Percentiles rank a stretch among this genome's conserved stretches.
These are phyloP conservation scores for Aspergillus cejpii DNA, from an alignment of 2,329 filamentous ascomycete genomes.

Conservation along the genomic window DNA sequence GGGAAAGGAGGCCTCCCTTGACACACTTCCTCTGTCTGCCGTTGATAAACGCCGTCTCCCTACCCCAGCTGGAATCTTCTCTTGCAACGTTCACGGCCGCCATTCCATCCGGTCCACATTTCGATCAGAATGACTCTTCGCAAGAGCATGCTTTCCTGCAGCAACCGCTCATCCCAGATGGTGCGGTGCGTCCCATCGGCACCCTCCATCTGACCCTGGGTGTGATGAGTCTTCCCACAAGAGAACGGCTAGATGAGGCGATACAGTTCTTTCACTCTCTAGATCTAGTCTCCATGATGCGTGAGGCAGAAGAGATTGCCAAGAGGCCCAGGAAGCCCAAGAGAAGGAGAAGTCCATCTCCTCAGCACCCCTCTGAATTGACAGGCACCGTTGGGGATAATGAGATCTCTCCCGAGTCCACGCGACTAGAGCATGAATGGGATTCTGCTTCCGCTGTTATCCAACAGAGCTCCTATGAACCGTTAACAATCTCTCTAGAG, in stretches of 20 bases:
- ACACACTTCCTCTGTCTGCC: slow-evolving; percentile 49
- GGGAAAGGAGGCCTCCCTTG: slow-evolving; percentile 28
- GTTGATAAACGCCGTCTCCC: slow-evolving; percentile 56
- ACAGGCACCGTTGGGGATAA: not conserved
- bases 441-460: not conserved
- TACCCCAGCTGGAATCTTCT: slow-evolving; percentile 58
- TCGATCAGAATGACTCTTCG: slow-evolving; percentile 7
- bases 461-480: slow-evolving; percentile 9
- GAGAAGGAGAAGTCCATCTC: not conserved
- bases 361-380: not conserved
- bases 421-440: not conserved
- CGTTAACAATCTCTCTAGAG: slow-evolving; percentile 42
- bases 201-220: slow-evolving; percentile 82
- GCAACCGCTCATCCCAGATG: slow-evolving; percentile 50
- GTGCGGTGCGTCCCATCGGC: slow-evolving; percentile 67
- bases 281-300: slow-evolving; percentile 39
- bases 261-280: slow-evolving; percentile 41
- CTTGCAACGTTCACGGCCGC: slow-evolving; percentile 57
- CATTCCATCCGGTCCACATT: slow-evolving; percentile 32
- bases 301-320: slow-evolving; percentile 21
- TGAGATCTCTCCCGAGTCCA: not conserved
- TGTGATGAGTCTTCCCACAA: slow-evolving; percentile 65
- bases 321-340: slow-evolving; percentile 15
- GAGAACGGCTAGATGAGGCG: slow-evolving; percentile 46
- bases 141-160: slow-evolving; percentile 31